A percentile compares a stretch with the other conserved stretches of the same genome.
Conservation (phyloP, 257 asterid genomes). For the Fraxinus excelsior region DNA sequence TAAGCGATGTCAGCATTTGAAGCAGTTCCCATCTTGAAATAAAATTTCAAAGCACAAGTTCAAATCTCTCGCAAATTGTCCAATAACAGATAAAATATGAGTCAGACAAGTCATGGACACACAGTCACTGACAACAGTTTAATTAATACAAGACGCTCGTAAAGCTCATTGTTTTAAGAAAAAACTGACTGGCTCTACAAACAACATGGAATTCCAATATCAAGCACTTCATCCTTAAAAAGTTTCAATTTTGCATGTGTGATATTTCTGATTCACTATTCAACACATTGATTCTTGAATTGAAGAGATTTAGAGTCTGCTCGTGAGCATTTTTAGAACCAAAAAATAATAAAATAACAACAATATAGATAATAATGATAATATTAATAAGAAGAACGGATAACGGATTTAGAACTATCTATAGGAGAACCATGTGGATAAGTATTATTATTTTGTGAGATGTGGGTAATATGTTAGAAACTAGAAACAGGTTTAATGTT, state of each 20-base stretch:
- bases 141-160: no score
- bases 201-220: neutral
- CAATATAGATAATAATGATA: no score
- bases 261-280: neutral
- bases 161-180: neutral
- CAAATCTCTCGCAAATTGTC: neutral
- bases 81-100: neutral
- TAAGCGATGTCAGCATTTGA: neutral
- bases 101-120: neutral
- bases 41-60: neutral
- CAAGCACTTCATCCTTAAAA: neutral
- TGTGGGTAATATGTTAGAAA: neutral
- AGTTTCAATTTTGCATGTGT: no score
- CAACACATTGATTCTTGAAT: neutral
- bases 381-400: neutral
- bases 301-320: neutral
- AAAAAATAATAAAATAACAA: no score
- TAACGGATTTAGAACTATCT: neutral
- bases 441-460: neutral
- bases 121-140: neutral
- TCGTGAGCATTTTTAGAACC: no score
- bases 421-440: neutral
- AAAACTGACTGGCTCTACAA: neutral
- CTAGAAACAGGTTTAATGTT: neutral
- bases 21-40: neutral